phyloP scores from a whole-genome alignment of 139 green algal genomes.

The Haematococcus lacustris region DNA sequence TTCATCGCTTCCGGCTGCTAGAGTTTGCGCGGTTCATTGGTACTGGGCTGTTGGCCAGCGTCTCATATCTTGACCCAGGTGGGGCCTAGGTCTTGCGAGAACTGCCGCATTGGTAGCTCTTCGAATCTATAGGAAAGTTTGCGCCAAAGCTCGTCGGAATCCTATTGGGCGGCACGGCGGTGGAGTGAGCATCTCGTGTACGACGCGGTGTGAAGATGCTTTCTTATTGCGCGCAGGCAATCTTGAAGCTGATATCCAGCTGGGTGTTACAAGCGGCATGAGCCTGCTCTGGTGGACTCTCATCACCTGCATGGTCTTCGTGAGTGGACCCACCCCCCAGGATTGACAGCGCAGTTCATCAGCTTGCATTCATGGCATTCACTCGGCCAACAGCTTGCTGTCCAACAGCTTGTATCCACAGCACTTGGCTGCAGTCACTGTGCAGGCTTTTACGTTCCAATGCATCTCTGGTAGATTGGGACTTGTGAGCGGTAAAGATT shows the following conservation, averaged over 20 bases:
- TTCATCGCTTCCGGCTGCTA: too few species aligned
- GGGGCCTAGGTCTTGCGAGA: too few species aligned
- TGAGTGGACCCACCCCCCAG: not conserved
- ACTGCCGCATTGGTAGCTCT: too few species aligned
- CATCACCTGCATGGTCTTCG: slow-evolving; percentile 1
- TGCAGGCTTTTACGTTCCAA: not conserved
- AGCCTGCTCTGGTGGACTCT: slow-evolving; percentile 3
- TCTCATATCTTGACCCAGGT: slow-evolving; percentile 9
- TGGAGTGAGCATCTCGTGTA: not conserved
- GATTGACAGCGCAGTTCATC: not conserved
- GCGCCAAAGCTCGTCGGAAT: not conserved
- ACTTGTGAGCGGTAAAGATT: slow-evolving; percentile 59
- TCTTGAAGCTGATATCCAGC: slow-evolving; percentile 5
- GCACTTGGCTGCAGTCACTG: too few species aligned
- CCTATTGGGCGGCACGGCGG: too few species aligned
- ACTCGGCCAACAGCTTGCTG: not conserved
- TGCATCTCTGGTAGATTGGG: slow-evolving; percentile 35
- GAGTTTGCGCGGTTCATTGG: not conserved
- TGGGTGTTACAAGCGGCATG: slow-evolving; percentile 2
- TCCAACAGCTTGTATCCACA: too few species aligned
- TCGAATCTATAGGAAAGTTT: too few species aligned
- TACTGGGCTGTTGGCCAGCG: not conserved
- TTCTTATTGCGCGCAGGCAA: not conserved
- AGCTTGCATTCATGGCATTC: not conserved
- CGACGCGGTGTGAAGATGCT: not conserved